These are phyloP conservation scores for Ascocoryne sarcoides DNA, from an alignment of 2,329 filamentous ascomycete genomes.

Conservation along the genomic window DNA sequence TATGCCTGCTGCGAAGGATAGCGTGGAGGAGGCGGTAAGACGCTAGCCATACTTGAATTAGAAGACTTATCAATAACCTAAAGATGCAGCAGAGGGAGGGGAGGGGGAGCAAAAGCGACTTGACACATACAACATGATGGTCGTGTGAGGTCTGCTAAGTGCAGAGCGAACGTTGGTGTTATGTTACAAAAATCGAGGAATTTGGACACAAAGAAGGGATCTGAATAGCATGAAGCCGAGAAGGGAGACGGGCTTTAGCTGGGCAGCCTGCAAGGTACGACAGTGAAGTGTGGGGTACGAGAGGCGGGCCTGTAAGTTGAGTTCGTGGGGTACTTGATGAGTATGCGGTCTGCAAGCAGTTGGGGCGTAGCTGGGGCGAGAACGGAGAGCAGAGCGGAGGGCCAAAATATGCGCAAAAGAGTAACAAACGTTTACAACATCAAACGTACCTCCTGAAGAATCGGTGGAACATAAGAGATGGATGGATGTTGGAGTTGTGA, in stretches of 20 bases:
- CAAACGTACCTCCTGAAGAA: too few species aligned
- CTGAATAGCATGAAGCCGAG: constrained; percentile 20
- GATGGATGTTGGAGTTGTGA: too few species aligned
- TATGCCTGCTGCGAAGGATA: constrained; percentile 69
- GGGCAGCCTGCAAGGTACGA: constrained; percentile 14
- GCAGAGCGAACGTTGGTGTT: constrained; percentile 36
- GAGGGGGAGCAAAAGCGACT: not conserved
- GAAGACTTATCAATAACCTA: constrained; percentile 20
- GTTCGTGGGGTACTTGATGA: not conserved
- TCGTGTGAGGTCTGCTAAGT: constrained; percentile 9
- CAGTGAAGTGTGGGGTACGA: constrained; percentile 15
- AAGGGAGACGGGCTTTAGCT: constrained; percentile 1
- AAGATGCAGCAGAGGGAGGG: constrained; percentile 1
- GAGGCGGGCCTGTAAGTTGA: constrained; percentile 6
- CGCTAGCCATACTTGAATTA: constrained; percentile 42
- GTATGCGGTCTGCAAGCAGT: not conserved
- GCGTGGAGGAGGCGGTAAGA: constrained; percentile 74
- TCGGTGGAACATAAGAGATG: too few species aligned
- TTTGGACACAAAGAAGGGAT: not conserved
- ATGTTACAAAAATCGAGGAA: not conserved
- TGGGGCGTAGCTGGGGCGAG: not conserved
- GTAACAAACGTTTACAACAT: too few species aligned
- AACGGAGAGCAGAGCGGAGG: not conserved
- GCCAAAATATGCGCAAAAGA: not conserved
- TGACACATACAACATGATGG: constrained; percentile 25